Evolutionary conservation across 768 basidiomycete genomes (phyloP).

Genomic region (Mycena venus): DNA sequence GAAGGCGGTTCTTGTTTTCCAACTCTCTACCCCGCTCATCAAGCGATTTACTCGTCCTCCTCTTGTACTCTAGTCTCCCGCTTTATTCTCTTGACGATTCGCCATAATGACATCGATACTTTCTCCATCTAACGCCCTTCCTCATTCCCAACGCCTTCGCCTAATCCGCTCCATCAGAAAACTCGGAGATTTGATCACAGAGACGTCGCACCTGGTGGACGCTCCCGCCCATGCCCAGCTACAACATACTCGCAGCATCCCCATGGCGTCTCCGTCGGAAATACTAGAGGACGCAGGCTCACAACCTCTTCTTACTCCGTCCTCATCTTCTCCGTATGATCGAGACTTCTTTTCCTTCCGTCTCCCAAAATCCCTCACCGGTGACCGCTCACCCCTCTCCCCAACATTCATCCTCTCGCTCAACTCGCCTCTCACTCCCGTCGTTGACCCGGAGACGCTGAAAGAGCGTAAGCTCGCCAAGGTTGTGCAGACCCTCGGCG

Average conservation of each 20-base stretch:
- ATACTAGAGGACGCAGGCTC: not conserved
- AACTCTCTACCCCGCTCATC: not conserved
- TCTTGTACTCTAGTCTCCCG: not conserved
- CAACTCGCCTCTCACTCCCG: slow-evolving; percentile 1
- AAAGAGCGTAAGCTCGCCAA: slow-evolving; percentile 32
- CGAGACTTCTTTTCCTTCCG: slow-evolving; percentile 28
- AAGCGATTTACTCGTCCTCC: not conserved
- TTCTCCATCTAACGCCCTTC: slow-evolving; percentile 9
- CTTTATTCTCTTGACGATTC: not conserved
- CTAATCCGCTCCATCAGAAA: slow-evolving; percentile 30
- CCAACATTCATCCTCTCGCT: slow-evolving; percentile 13
- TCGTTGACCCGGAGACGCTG: slow-evolving; percentile 18
- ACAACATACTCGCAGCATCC: not conserved
- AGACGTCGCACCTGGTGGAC: slow-evolving; percentile 16
- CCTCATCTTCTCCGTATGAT: not conserved
- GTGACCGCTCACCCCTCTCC: slow-evolving; percentile 13
- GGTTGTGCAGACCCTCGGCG: slow-evolving; percentile 29
- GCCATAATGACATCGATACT: slow-evolving; percentile 17
- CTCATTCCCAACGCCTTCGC: slow-evolving; percentile 30
- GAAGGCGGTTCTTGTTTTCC: not conserved
- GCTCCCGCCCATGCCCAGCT: not conserved
- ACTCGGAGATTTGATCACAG: slow-evolving; percentile 30
- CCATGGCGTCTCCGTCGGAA: not conserved
- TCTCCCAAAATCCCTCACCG: not conserved
- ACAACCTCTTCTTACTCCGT: not conserved